phyloP scores from a whole-genome alignment of 2,329 filamentous ascomycete species.

The Apiospora pterosperma region DNA sequence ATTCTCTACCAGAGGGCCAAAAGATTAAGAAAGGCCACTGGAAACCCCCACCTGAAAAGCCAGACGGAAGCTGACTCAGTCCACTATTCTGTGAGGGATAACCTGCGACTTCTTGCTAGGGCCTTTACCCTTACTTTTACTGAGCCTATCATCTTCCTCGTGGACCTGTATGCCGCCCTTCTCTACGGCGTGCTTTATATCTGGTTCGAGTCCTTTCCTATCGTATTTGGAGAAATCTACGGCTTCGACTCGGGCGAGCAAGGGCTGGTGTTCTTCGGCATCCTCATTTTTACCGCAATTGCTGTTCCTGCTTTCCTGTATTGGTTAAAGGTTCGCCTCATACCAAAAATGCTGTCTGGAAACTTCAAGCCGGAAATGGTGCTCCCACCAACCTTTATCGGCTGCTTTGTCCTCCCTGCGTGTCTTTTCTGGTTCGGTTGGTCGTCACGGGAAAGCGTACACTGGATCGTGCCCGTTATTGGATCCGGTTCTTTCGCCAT shows the following conservation, averaged over 20 bases:
- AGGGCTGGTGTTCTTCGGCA: conserved; percentile 46
- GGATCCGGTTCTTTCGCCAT: conserved; percentile 42
- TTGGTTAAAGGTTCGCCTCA: not conserved
- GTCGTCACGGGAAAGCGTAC: conserved; percentile 45
- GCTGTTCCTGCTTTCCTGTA: not conserved
- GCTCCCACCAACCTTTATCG: conserved; percentile 34
- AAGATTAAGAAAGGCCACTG: conserved; percentile 38
- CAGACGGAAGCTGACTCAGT: conserved; percentile 50
- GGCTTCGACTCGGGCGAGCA: conserved; percentile 44
- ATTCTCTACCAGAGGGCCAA: conserved; percentile 51
- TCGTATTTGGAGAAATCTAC: conserved; percentile 49
- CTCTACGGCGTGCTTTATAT: conserved; percentile 44
- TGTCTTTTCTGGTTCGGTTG: conserved; percentile 65
- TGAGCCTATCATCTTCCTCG: conserved; percentile 49
- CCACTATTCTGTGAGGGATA: not conserved
- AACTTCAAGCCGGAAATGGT: conserved; percentile 2
- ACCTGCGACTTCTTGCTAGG: conserved; percentile 9
- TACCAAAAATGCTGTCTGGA: conserved; percentile 46
- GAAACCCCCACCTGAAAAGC: conserved; percentile 31
- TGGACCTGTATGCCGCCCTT: conserved; percentile 45
- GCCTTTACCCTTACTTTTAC: conserved; percentile 35
- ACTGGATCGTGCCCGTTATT: conserved; percentile 35
- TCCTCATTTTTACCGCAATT: conserved; percentile 30
- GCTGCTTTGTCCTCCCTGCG: conserved; percentile 55
- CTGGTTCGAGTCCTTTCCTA: conserved; percentile 54